Conservation (phyloP, 164 flowering plant species). For the Vitis cinerea region DNA sequence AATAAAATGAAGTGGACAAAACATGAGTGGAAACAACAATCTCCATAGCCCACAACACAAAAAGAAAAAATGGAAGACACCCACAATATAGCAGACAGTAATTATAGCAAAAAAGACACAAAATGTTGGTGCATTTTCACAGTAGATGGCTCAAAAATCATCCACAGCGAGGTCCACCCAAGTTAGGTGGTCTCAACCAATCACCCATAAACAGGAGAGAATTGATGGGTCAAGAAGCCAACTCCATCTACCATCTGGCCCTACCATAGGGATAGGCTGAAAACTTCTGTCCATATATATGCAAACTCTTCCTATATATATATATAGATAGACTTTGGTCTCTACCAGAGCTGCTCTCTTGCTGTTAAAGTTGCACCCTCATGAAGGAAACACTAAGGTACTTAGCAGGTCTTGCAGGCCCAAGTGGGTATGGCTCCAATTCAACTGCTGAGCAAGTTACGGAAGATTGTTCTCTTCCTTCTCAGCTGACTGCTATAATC, state of each 20-base stretch:
- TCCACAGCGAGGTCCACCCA: slow-evolving; percentile 7
- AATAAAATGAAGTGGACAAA: neutral
- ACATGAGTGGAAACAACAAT: neutral
- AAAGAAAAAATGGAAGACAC: slow-evolving; percentile 11
- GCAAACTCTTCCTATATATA: neutral
- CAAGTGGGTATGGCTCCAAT: slow-evolving; percentile 93
- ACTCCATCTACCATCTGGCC: too few species aligned
- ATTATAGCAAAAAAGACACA: slow-evolving; percentile 19
- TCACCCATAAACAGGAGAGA: neutral
- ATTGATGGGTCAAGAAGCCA: too few species aligned
- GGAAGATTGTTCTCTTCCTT: slow-evolving; percentile 27
- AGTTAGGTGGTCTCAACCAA: neutral
- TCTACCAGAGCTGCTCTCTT: slow-evolving; percentile 4
- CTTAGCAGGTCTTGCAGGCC: slow-evolving; percentile 85
- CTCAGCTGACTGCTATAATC: slow-evolving; percentile 77
- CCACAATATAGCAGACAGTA: slow-evolving; percentile 24
- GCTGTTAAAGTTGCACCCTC: neutral
- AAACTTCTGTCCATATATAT: too few species aligned
- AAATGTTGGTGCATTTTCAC: slow-evolving; percentile 3
- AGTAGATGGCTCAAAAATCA: slow-evolving; percentile 1
- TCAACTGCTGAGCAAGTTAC: slow-evolving; percentile 91
- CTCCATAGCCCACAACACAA: slow-evolving; percentile 3
- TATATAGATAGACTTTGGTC: neutral
- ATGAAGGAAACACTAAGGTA: slow-evolving; percentile 88
- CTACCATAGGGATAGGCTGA: too few species aligned